These are phyloP conservation scores for Candida ipomoeae DNA, from an alignment of 805 yeast species.

Conservation along the genomic window DNA sequence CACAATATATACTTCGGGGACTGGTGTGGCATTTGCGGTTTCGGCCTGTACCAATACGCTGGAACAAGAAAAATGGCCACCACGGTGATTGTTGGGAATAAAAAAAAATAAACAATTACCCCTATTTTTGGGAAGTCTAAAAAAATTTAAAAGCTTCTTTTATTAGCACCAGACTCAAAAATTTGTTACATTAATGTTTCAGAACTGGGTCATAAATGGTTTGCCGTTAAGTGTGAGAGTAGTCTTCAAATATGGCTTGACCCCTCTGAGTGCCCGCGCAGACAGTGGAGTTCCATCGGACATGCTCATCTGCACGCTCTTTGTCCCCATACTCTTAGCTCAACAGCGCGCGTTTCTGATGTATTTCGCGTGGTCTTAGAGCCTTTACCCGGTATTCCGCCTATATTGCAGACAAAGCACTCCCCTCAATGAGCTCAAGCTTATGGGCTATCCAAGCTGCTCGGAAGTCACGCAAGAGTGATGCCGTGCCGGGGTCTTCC, in stretches of 20 bases:
- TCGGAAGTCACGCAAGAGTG: slow-evolving; percentile 19
- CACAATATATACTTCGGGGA: background rate
- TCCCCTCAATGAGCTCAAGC: slow-evolving; percentile 13
- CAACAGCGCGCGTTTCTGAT: background rate
- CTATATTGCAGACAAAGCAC: background rate
- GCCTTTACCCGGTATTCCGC: background rate
- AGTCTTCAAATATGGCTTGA: background rate
- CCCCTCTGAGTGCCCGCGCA: background rate
- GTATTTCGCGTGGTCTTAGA: background rate
- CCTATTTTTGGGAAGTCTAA: background rate
- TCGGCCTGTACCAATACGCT: background rate
- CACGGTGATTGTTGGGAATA: background rate
- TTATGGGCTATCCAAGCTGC: slow-evolving; percentile 36
- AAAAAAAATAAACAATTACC: background rate
- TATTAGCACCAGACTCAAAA: no score
- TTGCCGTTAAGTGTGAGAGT: background rate
- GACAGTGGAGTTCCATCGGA: background rate
- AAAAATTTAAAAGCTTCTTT: background rate
- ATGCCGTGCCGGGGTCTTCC: slow-evolving; percentile 48
- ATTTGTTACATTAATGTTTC: no score
- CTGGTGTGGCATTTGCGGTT: background rate
- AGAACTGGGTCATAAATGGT: background rate
- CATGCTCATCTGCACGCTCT: slow-evolving; percentile 2
- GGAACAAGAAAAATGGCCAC: background rate
- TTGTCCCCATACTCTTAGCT: background rate